phyloP scores from a whole-genome alignment of 148 eudicot genomes.

The Cornus controversa region DNA sequence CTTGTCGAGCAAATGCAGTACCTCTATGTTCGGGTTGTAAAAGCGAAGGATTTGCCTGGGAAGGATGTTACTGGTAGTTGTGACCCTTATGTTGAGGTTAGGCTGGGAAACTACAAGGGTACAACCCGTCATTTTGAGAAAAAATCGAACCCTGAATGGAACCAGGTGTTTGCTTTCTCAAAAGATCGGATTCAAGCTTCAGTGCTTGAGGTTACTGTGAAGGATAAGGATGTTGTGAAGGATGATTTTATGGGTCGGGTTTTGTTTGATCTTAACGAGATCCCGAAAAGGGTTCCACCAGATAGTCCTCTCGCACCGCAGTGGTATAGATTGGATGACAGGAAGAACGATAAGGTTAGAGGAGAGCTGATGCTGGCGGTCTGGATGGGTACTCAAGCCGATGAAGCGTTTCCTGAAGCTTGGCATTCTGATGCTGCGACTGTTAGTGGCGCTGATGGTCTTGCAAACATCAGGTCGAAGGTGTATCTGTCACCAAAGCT shows the following conservation, averaged over 20 bases:
- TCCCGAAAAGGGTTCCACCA: constrained; percentile 23
- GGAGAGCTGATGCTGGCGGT: constrained; percentile 27
- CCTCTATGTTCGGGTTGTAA: constrained; percentile 39
- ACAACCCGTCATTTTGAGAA: constrained; percentile 36
- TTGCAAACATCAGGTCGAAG: constrained; percentile 22
- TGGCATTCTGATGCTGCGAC: constrained; percentile 28
- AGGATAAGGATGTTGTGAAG: constrained; percentile 21
- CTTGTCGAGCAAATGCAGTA: constrained; percentile 41
- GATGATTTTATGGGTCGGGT: constrained; percentile 27
- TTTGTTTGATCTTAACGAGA: constrained; percentile 18
- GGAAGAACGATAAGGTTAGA: constrained; percentile 12
- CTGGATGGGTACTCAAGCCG: constrained; percentile 30
- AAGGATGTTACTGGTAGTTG: constrained; percentile 35
- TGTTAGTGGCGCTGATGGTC: constrained; percentile 24
- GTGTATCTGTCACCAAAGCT: constrained; percentile 24
- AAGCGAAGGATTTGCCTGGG: constrained; percentile 30
- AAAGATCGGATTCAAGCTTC: constrained; percentile 24
- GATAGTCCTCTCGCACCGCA: constrained; percentile 26
- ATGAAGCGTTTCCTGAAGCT: constrained; percentile 24
- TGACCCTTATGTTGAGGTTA: constrained; percentile 39
- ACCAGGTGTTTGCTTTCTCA: constrained; percentile 36
- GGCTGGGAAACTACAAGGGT: constrained; percentile 38
- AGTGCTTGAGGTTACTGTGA: constrained; percentile 19
- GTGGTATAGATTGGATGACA: constrained; percentile 25
- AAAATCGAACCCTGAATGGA: constrained; percentile 34